phyloP scores from a whole-genome alignment of 257 asterid genomes.

The Solanum chilense region DNA sequence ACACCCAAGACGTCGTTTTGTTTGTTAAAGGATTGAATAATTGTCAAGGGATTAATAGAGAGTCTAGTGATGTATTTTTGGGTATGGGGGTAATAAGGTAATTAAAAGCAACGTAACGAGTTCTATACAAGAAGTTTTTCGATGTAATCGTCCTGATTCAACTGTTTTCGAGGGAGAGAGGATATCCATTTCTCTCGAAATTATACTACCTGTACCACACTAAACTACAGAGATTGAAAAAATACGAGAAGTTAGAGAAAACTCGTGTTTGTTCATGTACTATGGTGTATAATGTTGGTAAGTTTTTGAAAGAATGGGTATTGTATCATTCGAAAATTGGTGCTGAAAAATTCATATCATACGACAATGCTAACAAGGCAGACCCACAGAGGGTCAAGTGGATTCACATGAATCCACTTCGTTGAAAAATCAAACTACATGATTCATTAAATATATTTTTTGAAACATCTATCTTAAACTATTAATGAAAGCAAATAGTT shows the following conservation, averaged over 20 bases:
- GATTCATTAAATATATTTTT: too few relatives aligned
- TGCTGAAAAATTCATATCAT: not conserved
- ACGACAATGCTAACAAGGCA: not conserved
- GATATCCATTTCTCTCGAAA: not conserved
- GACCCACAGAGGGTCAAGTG: too few relatives aligned
- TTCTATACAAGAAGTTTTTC: not conserved
- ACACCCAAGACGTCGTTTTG: not conserved
- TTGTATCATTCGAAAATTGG: not conserved
- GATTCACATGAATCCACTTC: too few relatives aligned
- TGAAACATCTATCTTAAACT: too few relatives aligned
- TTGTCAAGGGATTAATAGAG: not conserved
- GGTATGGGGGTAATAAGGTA: not conserved
- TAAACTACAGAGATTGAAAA: not conserved
- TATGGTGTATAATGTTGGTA: not conserved
- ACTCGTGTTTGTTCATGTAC: not conserved
- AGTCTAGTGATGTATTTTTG: not conserved
- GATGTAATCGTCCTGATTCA: not conserved
- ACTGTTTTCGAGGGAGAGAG: not conserved
- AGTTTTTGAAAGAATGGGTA: not conserved
- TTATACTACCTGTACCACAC: not conserved
- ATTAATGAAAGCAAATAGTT: too few relatives aligned
- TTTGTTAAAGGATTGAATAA: not conserved
- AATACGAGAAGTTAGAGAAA: not conserved
- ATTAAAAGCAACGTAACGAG: not conserved
- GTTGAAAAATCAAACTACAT: too few relatives aligned